Conservation (phyloP, 305 asterid genomes). For the Salvia sclarea region DNA sequence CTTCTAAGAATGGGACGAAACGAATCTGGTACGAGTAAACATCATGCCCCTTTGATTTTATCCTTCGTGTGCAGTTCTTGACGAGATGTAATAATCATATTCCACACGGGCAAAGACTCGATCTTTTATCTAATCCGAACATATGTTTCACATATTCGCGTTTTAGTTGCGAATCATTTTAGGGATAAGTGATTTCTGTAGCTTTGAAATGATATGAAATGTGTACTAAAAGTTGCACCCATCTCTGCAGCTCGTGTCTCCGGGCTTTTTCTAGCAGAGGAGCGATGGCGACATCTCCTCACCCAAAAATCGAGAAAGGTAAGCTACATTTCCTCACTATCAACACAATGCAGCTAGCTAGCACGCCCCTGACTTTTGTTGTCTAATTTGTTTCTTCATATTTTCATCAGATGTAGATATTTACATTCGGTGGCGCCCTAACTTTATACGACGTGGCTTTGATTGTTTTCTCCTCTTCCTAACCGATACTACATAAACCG, state of each 20-base stretch:
- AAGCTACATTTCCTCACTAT: conserved; percentile 38
- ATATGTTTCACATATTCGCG: neutral
- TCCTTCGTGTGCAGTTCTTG: neutral
- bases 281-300: conserved; percentile 55
- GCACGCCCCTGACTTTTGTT: conserved; percentile 34
- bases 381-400: conserved; percentile 39
- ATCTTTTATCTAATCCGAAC: neutral
- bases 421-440: conserved; percentile 37
- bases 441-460: conserved; percentile 42
- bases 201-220: conserved; percentile 8
- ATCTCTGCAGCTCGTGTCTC: conserved; percentile 22
- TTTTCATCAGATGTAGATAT: conserved; percentile 67
- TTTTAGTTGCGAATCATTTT: neutral
- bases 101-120: too few relatives aligned
- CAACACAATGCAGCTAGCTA: conserved; percentile 41
- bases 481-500: conserved; percentile 30
- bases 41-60: neutral
- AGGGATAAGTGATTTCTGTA: neutral
- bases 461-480: conserved; percentile 24
- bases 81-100: neutral
- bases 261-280: conserved; percentile 41
- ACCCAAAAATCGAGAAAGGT: conserved; percentile 63
- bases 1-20: conserved; percentile 43
- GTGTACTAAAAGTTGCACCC: conserved; percentile 17
- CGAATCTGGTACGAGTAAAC: conserved; percentile 36